A percentile compares a stretch with the other conserved stretches of the same genome.
phyloP scores from a whole-genome alignment of 331 rosid species.

The Rhamnella rubrinervis region DNA sequence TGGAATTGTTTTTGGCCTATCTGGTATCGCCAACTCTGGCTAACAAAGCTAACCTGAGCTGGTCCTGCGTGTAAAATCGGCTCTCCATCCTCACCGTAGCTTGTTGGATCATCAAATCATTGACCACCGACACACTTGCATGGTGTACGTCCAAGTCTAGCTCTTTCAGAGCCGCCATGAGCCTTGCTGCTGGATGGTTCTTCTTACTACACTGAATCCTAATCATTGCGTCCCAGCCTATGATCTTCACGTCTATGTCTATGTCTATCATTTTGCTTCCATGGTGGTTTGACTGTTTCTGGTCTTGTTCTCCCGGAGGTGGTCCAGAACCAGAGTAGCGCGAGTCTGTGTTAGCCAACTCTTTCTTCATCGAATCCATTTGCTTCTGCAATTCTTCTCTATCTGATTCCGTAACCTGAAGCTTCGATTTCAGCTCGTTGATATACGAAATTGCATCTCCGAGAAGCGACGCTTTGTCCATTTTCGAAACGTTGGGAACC shows the following conservation, averaged over 20 bases:
- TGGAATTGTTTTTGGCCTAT: neutral
- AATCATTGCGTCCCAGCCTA: constrained; percentile 95
- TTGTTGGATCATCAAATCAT: constrained; percentile 90
- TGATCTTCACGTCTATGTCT: constrained; percentile 83
- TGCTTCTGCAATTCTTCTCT: constrained; percentile 55
- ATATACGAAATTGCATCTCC: constrained; percentile 83
- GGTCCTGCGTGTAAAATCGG: constrained; percentile 82
- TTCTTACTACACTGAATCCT: constrained; percentile 76
- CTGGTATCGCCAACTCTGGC: constrained; percentile 59
- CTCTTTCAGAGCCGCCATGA: constrained; percentile 92
- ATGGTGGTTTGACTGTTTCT: constrained; percentile 17
- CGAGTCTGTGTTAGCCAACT: constrained; percentile 25
- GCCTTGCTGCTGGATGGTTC: constrained; percentile 87
- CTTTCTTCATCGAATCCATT: constrained; percentile 43
- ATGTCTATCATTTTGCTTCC: constrained; percentile 45
- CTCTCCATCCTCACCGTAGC: constrained; percentile 92
- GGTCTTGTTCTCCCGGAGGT: constrained; percentile 27
- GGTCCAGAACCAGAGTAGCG: constrained; percentile 14
- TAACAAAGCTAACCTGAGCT: constrained; percentile 63
- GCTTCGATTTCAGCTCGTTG: constrained; percentile 64
- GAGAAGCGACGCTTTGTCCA: constrained; percentile 91
- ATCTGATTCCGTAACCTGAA: constrained; percentile 45
- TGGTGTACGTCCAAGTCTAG: constrained; percentile 84
- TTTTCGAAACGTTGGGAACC: constrained; percentile 83
- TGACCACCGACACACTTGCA: constrained; percentile 87